phyloP scores from a whole-genome alignment of 768 basidiomycete species.

The Leucosporidium yakuticum region DNA sequence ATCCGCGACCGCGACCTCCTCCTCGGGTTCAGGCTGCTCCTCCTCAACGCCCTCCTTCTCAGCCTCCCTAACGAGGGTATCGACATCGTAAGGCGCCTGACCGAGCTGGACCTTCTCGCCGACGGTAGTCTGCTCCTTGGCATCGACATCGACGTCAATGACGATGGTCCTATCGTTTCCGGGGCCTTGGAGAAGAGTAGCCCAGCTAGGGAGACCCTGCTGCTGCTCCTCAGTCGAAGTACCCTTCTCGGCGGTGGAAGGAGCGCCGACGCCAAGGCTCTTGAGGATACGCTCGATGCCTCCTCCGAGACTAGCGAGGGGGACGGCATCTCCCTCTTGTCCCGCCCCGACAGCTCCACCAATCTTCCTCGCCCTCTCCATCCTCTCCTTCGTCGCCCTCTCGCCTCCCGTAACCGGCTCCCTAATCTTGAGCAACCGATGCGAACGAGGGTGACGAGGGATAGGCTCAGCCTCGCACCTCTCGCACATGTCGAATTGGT shows the following conservation, averaged over 20 bases:
- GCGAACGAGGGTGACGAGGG: slow-evolving; percentile 61
- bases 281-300: too few species aligned
- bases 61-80: not conserved
- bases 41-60: not conserved
- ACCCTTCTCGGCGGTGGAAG: not conserved
- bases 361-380: not conserved
- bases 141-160: slow-evolving; percentile 9
- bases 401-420: not conserved
- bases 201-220: not conserved
- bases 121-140: not conserved
- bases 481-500: slow-evolving; percentile 74
- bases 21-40: not conserved
- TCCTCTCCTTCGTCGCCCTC: not conserved
- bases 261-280: not conserved
- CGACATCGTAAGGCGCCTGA: not conserved
- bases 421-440: slow-evolving; percentile 67
- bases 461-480: slow-evolving; percentile 75
- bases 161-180: slow-evolving; percentile 11
- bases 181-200: not conserved
- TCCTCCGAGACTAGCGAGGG: too few species aligned
- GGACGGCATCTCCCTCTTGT: not conserved
- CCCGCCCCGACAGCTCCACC: too few species aligned
- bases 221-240: not conserved
- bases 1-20: not conserved
- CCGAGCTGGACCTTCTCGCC: slow-evolving; percentile 4